phyloP scores from a whole-genome alignment of 371 early-diverging fungal genomes.

The Syncephalastrum monosporum region DNA sequence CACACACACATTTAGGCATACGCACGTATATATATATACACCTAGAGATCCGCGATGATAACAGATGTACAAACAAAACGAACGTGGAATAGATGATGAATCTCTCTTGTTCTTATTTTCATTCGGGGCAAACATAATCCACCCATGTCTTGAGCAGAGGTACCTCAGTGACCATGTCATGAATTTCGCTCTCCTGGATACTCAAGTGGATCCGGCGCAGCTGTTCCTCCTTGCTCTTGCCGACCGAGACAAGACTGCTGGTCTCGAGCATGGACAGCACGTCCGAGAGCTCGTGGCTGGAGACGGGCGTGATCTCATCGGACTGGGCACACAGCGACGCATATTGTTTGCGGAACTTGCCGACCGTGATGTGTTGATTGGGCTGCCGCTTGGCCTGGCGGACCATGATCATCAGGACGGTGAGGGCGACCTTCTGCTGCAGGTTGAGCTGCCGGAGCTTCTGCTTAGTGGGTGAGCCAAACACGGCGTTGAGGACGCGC shows the following conservation, averaged over 20 bases:
- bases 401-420: constrained; percentile 45
- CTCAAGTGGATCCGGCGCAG: constrained; percentile 47
- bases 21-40: too few relatives aligned
- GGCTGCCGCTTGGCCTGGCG: constrained; percentile 24
- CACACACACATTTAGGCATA: too few relatives aligned
- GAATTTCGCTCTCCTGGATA: constrained; percentile 48
- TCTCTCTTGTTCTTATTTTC: not conserved
- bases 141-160: constrained; percentile 20
- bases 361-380: constrained; percentile 48
- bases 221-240: constrained; percentile 52
- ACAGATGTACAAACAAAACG: too few relatives aligned
- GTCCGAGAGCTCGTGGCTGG: constrained; percentile 76
- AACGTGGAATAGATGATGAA: too few relatives aligned
- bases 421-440: constrained; percentile 81
- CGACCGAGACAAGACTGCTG: constrained; percentile 63
- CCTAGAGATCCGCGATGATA: too few relatives aligned
- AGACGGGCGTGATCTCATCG: constrained; percentile 57
- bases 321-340: constrained; percentile 40
- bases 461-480: constrained; percentile 62
- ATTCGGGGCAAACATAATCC: not conserved
- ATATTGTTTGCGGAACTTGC: constrained; percentile 61
- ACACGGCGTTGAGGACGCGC: constrained; percentile 64
- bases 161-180: constrained; percentile 39
- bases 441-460: constrained; percentile 69
- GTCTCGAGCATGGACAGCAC: constrained; percentile 74